These are phyloP conservation scores for Plasmodium relictum DNA, from an alignment of 169 alveolate genomes.

Conservation along the genomic window DNA sequence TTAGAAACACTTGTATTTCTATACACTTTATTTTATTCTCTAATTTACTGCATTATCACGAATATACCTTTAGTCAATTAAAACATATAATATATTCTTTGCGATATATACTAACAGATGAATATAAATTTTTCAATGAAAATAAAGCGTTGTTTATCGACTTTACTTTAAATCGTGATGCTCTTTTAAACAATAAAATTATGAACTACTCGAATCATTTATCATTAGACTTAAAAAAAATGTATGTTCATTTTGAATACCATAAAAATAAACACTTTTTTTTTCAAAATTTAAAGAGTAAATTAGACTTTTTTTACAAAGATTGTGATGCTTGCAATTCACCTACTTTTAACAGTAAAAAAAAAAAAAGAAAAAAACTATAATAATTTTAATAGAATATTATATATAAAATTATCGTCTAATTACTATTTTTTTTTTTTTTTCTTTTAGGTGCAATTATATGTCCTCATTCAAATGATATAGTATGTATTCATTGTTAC, in stretches of 20 bases:
- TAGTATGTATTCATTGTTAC: conserved; percentile 49
- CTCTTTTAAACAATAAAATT: conserved; percentile 39
- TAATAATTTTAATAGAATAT: background rate
- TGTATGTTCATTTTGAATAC: conserved; percentile 37
- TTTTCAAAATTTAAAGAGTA: conserved; percentile 45
- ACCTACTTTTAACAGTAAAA: conserved; percentile 58
- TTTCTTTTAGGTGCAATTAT: conserved; percentile 56
- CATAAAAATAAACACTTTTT: conserved; percentile 40
- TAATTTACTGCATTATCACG: conserved; percentile 59
- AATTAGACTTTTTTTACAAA: conserved; percentile 50
- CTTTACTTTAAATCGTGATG: conserved; percentile 50
- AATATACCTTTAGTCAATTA: conserved; percentile 58
- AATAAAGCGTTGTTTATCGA: conserved; percentile 39
- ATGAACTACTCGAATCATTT: conserved; percentile 35
- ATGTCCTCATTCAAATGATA: conserved; percentile 65
- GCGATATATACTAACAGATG: conserved; percentile 51
- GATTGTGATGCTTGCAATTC: conserved; percentile 68
- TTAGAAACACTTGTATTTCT: conserved; percentile 87
- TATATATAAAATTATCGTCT: conserved; percentile 2
- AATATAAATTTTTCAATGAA: conserved; percentile 43
- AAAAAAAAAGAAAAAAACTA: background rate
- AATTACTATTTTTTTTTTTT: background rate
- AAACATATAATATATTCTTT: conserved; percentile 46
- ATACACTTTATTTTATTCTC: conserved; percentile 81
- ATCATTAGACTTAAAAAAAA: conserved; percentile 29